Evolutionary conservation across 768 basidiomycete genomes (phyloP).

Genomic region (Trametes cinnabarina): DNA sequence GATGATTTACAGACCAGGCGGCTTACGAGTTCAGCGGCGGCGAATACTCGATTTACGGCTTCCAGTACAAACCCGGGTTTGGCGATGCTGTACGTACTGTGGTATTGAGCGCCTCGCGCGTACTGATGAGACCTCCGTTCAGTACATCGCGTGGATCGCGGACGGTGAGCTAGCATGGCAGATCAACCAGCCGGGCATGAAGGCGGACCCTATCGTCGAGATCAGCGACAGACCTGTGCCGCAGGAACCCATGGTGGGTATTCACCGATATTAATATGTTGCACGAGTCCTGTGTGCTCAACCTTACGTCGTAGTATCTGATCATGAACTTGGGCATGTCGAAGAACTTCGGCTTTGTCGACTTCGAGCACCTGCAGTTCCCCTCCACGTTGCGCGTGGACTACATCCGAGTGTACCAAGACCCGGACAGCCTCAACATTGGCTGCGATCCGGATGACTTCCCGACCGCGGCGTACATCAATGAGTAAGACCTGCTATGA

Average conservation of each 20-base stretch:
- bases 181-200: conserved; percentile 60
- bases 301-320: conserved; percentile 39
- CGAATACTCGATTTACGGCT: conserved; percentile 74
- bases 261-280: neutral
- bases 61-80: conserved; percentile 75
- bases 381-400: conserved; percentile 69
- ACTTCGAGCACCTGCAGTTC: conserved; percentile 51
- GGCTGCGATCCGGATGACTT: conserved; percentile 69
- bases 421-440: conserved; percentile 44
- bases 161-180: conserved; percentile 67
- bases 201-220: conserved; percentile 50
- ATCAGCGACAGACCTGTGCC: conserved; percentile 71
- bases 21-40: conserved; percentile 61
- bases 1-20: conserved; percentile 47
- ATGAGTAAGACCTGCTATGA: conserved; percentile 44
- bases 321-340: conserved; percentile 61
- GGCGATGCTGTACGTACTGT: conserved; percentile 47
- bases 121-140: neutral
- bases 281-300: neutral
- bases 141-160: conserved; percentile 83
- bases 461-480: conserved; percentile 78
- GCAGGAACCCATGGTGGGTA: conserved; percentile 76
- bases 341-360: conserved; percentile 55
- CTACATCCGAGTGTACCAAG: conserved; percentile 78
- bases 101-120: neutral